Percentiles rank a stretch among this genome's conserved stretches.
Conservation (phyloP, 2,329 filamentous ascomycete genomes). For the Trichoderma sp. region DNA sequence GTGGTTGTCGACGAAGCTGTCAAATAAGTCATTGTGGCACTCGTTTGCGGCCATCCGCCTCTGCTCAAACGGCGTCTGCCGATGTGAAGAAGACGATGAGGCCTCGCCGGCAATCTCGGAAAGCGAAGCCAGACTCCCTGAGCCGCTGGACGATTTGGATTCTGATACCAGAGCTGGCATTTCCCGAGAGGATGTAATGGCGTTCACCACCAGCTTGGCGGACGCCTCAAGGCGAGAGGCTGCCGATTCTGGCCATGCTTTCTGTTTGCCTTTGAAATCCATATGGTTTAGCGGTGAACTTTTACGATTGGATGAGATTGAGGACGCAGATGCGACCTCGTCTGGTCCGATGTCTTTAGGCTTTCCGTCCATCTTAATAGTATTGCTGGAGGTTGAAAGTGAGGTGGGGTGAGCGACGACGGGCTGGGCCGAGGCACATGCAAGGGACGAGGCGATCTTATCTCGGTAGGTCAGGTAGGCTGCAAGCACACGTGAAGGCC, state of each 20-base stretch:
- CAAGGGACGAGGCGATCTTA: neutral
- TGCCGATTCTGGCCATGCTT: slow-evolving; percentile 1
- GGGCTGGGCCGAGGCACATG: slow-evolving; percentile 2
- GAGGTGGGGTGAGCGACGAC: neutral
- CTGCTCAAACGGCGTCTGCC: neutral
- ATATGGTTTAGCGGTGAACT: neutral
- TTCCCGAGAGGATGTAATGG: slow-evolving; percentile 7
- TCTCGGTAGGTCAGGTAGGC: neutral
- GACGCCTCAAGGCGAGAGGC: slow-evolving; percentile 7
- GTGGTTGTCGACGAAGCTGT: neutral
- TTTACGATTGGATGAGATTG: neutral
- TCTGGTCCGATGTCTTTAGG: neutral
- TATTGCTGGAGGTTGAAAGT: neutral
- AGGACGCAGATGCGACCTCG: neutral
- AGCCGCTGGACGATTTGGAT: neutral
- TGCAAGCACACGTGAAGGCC: too few relatives aligned
- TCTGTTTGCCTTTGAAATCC: slow-evolving; percentile 18
- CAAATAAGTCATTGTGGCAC: neutral
- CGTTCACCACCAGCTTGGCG: slow-evolving; percentile 5
- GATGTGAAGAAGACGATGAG: neutral
- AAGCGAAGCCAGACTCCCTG: neutral
- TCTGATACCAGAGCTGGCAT: slow-evolving; percentile 1
- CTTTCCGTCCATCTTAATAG: neutral
- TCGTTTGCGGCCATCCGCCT: neutral
- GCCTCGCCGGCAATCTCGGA: slow-evolving; percentile 1